Percentiles rank a stretch among this genome's conserved stretches.
Evolutionary conservation across 1,284 basidiomycete species (phyloP).

Genomic region (Heterobasidion parviporum): DNA sequence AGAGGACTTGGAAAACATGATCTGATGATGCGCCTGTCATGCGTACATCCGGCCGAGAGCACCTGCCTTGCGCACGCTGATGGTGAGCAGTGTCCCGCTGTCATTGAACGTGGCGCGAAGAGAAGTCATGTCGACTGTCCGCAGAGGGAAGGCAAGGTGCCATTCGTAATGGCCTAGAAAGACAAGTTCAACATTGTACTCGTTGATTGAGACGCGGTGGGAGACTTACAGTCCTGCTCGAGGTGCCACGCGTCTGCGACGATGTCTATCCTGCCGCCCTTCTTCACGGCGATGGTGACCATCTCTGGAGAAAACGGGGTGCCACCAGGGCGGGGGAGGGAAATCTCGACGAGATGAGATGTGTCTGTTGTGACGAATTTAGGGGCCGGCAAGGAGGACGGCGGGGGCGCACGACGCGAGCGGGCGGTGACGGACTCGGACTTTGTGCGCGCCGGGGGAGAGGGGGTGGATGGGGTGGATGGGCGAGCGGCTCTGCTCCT

Average conservation of each 20-base stretch:
- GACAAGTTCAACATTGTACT: not conserved
- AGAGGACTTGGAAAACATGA: not conserved
- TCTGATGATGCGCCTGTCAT: not conserved
- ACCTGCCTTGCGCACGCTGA: constrained; percentile 26
- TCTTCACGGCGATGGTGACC: constrained; percentile 46
- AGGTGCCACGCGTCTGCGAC: constrained; percentile 53
- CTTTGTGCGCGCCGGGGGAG: not conserved
- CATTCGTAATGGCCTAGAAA: constrained; percentile 46
- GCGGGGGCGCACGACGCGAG: constrained; percentile 1
- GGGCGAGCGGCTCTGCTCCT: not conserved
- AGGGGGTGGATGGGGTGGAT: not conserved
- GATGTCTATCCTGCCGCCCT: constrained; percentile 40
- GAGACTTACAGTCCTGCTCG: constrained; percentile 39
- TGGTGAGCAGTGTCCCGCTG: constrained; percentile 33
- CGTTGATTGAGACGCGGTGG: not conserved
- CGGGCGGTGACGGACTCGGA: constrained; percentile 7
- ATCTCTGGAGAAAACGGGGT: constrained; percentile 38
- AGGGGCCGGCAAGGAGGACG: not conserved
- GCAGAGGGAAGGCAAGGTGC: constrained; percentile 38
- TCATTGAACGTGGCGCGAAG: constrained; percentile 38
- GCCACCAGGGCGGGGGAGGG: constrained; percentile 18
- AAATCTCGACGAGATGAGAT: constrained; percentile 31
- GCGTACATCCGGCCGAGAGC: not conserved
- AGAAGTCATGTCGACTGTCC: constrained; percentile 38
- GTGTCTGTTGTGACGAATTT: not conserved